These are phyloP conservation scores for Tremellales sp. DNA, from an alignment of 1,284 basidiomycete species.

Conservation along the genomic window DNA sequence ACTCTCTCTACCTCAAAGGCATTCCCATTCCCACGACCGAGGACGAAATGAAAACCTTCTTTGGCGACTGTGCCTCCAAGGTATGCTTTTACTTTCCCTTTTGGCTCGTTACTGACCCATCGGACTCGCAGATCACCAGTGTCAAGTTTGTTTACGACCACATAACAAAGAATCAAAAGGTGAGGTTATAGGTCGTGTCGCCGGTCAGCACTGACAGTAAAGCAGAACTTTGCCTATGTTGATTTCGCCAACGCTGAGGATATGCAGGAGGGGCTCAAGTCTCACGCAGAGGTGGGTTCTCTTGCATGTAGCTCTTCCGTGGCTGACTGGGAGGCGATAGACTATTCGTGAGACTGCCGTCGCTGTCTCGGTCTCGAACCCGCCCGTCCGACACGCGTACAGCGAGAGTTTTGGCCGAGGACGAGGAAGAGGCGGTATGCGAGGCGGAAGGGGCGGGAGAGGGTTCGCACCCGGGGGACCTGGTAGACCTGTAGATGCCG, in stretches of 20 bases:
- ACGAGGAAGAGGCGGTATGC: slow-evolving; percentile 53
- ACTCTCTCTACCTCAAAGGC: slow-evolving; percentile 74
- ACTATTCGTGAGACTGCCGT: slow-evolving; percentile 38
- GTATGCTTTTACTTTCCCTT: slow-evolving; percentile 20
- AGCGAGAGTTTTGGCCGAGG: slow-evolving; percentile 35
- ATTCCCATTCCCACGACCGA: slow-evolving; percentile 61
- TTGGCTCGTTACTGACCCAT: slow-evolving; percentile 3
- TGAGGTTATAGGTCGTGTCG: slow-evolving; percentile 7
- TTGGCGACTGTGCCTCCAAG: slow-evolving; percentile 47
- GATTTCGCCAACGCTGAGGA: slow-evolving; percentile 80
- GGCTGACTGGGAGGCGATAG: slow-evolving; percentile 6
- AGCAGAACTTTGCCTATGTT: slow-evolving; percentile 60
- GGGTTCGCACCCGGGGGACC: slow-evolving; percentile 9
- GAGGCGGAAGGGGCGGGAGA: slow-evolving; percentile 34
- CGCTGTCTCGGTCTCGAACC: slow-evolving; percentile 42
- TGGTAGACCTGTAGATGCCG: not conserved
- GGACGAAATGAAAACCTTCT: slow-evolving; percentile 68
- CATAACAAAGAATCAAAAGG: slow-evolving; percentile 32
- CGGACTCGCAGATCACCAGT: slow-evolving; percentile 59
- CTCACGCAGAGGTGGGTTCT: slow-evolving; percentile 62
- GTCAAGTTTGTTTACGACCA: slow-evolving; percentile 61
- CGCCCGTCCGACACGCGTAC: slow-evolving; percentile 16
- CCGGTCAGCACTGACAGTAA: slow-evolving; percentile 1
- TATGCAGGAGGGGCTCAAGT: slow-evolving; percentile 70
- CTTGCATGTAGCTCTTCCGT: slow-evolving; percentile 4